A percentile compares a stretch with the other conserved stretches of the same genome.
Evolutionary conservation across 768 basidiomycete species (phyloP).

Genomic region (Russula compacta): DNA sequence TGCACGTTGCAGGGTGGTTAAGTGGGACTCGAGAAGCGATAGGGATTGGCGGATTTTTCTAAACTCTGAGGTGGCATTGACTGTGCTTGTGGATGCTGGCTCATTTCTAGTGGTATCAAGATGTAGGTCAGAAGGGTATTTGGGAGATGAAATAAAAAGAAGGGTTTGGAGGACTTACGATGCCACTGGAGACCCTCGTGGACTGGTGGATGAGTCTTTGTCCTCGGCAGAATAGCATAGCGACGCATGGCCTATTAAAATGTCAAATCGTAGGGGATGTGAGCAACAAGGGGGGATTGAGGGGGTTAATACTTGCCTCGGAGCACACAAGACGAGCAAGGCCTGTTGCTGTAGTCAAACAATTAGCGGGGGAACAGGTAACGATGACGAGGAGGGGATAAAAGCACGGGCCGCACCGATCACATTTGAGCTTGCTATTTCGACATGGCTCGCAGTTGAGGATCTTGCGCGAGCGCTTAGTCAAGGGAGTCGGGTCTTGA

Average conservation of each 20-base stretch:
- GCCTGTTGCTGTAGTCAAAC: constrained; percentile 10
- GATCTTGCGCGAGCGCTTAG: constrained; percentile 19
- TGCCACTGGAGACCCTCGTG: constrained; percentile 8
- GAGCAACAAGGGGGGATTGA: background rate
- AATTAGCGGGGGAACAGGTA: background rate
- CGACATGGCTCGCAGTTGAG: constrained; percentile 21
- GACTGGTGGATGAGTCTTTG: constrained; percentile 15
- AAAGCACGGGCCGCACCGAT: constrained; percentile 6
- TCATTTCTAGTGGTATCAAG: background rate
- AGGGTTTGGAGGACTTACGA: background rate
- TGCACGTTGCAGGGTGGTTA: constrained; percentile 3
- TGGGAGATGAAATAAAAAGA: too few species aligned
- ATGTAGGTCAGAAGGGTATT: background rate
- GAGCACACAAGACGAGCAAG: constrained; percentile 20
- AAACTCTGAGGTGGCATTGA: constrained; percentile 18
- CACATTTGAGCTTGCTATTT: constrained; percentile 21
- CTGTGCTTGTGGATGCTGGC: background rate
- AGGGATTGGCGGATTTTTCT: constrained; percentile 20
- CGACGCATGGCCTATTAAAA: constrained; percentile 16
- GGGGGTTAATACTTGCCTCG: constrained; percentile 1
- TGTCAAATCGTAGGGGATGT: background rate
- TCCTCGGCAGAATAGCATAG: constrained; percentile 18
- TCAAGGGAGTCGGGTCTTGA: constrained; percentile 14
- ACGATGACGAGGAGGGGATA: background rate
- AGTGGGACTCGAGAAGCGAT: constrained; percentile 18